Evolutionary conservation across 2,329 filamentous ascomycete species (phyloP).

Genomic region (Aspergillus sp.): DNA sequence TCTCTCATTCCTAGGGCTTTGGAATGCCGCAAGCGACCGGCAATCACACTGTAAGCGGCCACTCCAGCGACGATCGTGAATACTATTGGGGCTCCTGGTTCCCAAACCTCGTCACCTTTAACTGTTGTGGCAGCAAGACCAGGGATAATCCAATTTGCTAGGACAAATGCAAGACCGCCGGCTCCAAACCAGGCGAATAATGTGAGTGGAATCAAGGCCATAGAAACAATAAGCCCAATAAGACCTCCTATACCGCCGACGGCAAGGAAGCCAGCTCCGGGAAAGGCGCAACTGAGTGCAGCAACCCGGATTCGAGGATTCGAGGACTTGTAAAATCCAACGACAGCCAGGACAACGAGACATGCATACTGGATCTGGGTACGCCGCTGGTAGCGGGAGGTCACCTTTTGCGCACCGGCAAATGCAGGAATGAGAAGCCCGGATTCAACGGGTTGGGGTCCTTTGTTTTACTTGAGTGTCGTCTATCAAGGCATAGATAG

Average conservation of each 20-base stretch:
- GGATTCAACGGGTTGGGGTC: background rate
- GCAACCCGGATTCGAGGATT: background rate
- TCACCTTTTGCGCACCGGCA: background rate
- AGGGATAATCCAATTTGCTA: background rate
- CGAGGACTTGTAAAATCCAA: background rate
- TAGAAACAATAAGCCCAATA: background rate
- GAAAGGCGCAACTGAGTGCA: background rate
- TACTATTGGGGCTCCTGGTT: background rate
- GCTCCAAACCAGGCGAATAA: constrained; percentile 1
- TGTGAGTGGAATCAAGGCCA: background rate
- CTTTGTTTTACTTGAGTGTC: background rate
- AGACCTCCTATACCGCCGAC: background rate
- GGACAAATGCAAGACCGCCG: background rate
- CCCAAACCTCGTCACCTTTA: background rate
- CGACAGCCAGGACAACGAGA: background rate
- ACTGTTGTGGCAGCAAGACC: background rate
- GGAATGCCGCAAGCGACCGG: background rate
- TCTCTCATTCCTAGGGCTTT: background rate
- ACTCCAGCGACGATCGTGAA: background rate
- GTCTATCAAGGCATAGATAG: background rate
- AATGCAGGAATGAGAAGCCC: background rate
- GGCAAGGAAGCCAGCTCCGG: background rate
- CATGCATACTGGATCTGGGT: background rate
- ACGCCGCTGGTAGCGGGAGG: background rate
- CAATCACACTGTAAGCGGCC: background rate